Evolutionary conservation across 208 protist genomes (phyloP), one percentile per base, ranked within the genome.

Genomic region (Trichomonas tenax): DNA sequence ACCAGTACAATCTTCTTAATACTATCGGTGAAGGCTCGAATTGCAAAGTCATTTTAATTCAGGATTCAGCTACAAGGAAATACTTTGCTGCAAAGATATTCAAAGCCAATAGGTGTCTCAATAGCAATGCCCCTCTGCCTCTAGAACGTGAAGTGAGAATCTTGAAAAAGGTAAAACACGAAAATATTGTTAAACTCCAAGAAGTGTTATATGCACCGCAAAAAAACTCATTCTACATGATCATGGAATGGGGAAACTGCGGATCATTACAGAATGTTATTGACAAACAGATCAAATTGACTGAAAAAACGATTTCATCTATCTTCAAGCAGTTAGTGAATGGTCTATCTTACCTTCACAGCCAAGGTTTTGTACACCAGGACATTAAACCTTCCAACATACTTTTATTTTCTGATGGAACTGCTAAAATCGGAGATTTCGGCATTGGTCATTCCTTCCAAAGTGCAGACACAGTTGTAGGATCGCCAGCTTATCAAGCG

Each of bases 371-470:
- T 51, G 44, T 93, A 17, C 86, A 93, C 31, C 40, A 51, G 46
- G 86, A 93, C 34, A 51, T 93, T 17, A 93, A 93, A 51, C 86
- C 86, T n/a, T 93, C 86, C 1, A 93, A 93, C 46, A 36, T 93
- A 36, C 36, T 93, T 17, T 2, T 93, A 38, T 93, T 93, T 51
- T 48, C 40, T 51, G 44, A 93, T 38, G 86, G 86, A 48, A 17
- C 21, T 48, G 86, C 86, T 26, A 93, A 93, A 41, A 41, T 93
- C 34, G 41, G 40, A 11, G 86, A 93, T 93, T 93, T 93, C 15
- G 86, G 86, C n/a, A 93, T 93, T 51, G 40, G 44, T 4, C 86
- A 93, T 51, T 93, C 86, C 15, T 51, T 93, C 15, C 44, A 93
- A 36, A 93, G 86, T 51, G 86, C 86, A 21, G 86, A 93, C 0